Base-by-base conservation (phyloP, 2,329 filamentous ascomycete genomes). In the Xylariomycetidae sp. region DNA sequence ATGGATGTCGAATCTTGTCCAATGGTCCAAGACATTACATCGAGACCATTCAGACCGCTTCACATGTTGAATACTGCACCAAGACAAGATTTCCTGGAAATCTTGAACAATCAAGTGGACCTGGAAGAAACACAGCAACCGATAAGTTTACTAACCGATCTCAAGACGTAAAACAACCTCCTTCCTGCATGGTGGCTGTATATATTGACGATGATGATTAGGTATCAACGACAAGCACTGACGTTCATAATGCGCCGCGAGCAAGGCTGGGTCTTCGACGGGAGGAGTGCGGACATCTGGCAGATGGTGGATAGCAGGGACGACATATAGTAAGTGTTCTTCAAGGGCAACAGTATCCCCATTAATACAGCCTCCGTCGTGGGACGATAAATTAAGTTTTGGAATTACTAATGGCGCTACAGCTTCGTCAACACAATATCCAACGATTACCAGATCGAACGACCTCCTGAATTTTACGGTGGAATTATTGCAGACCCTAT, bases 401-500 rank as follows among this genome's bases (percentile, higher is more conserved):
- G n/a, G n/a, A n/a, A n/a, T 14, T 14, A 16, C 16, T 31, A 32
- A 26, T 20, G 16, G 5, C 5, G 14, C 2, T 28, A 2, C 6
- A 27, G 63, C 56, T 7, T 66, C 57, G 13, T 27, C 3, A 58
- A 0, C 66, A 69, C 28, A 42, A 44, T 2, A 14, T 25, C 23
- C 2, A 40, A 48, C 1, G 27, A 37, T 0, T 25, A 26, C 8
- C 56, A 63, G 25, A 0, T 2, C 0, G 50, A 64, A 4, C 43
- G 51, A 1, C 65, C 65, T 0, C 38, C 48, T 3, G 23, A 48
- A 0, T 66, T 66, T n/a, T 49, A 47, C 8, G 67, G 67, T 0
- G 67, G 67, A 2, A 62, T 69, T n/a, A 48, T 70, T 15, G 66
- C 65, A 1, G 67, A 70, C 36, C 53, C 59, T 0, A 70, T 70